These are phyloP conservation scores for Metschnikowia lunata DNA, from an alignment of 805 yeast species.

Conservation along the genomic window DNA sequence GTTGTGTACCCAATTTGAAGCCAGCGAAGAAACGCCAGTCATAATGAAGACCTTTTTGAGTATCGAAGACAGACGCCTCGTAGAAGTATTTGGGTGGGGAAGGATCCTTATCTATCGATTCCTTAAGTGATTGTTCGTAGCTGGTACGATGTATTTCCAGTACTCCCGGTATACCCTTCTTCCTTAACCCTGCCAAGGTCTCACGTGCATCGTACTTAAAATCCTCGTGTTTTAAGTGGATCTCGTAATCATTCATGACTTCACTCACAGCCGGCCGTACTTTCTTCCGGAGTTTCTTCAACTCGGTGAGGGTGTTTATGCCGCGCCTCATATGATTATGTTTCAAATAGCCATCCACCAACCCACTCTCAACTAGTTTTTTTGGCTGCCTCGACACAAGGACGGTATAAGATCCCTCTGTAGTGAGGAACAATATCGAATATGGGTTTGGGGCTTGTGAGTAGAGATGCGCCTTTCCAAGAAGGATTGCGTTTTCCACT, in stretches of 20 bases:
- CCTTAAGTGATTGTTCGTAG: neutral
- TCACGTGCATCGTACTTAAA: slow-evolving; percentile 22
- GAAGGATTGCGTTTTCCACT: slow-evolving; percentile 13
- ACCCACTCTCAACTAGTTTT: slow-evolving; percentile 20
- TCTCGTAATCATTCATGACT: slow-evolving; percentile 25
- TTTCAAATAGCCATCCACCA: slow-evolving; percentile 21
- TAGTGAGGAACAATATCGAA: slow-evolving; percentile 22
- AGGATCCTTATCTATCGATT: neutral
- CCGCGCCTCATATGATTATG: neutral
- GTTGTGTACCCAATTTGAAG: slow-evolving; percentile 15
- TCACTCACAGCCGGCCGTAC: slow-evolving; percentile 18
- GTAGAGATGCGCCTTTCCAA: slow-evolving; percentile 22
- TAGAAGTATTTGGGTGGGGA: slow-evolving; percentile 37
- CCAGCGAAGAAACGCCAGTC: slow-evolving; percentile 28
- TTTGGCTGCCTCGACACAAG: slow-evolving; percentile 10
- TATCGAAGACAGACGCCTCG: slow-evolving; percentile 34
- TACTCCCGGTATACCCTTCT: neutral
- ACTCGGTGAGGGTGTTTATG: slow-evolving; percentile 21
- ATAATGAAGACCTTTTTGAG: slow-evolving; percentile 23
- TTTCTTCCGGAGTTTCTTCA: slow-evolving; percentile 16
- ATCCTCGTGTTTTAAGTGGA: slow-evolving; percentile 24
- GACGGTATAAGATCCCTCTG: slow-evolving; percentile 33
- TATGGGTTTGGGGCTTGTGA: slow-evolving; percentile 30
- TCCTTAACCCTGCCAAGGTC: neutral
- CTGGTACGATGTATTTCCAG: neutral